Percentiles rank a stretch among this genome's conserved stretches.
phyloP scores from a whole-genome alignment of 768 basidiomycete species.

The Myochromella boudieri region DNA sequence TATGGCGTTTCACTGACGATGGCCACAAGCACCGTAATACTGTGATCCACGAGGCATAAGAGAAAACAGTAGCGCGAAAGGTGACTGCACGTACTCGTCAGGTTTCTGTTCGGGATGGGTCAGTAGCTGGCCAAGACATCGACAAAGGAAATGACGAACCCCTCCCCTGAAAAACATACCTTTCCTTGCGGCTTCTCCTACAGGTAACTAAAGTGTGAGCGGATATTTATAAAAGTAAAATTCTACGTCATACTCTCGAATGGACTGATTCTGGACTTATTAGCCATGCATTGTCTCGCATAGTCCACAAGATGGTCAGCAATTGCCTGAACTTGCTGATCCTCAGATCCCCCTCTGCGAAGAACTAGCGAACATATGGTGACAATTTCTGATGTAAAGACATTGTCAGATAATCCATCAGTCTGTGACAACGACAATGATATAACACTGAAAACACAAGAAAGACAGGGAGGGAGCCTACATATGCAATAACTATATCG shows the following conservation, averaged over 20 bases:
- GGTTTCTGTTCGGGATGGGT: slow-evolving; percentile 53
- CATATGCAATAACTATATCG: slow-evolving; percentile 53
- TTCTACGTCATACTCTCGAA: slow-evolving; percentile 73
- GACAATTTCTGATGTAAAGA: slow-evolving; percentile 70
- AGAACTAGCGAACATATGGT: slow-evolving; percentile 69
- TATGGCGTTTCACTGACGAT: slow-evolving; percentile 65
- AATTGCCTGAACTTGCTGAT: slow-evolving; percentile 63
- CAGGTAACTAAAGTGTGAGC: slow-evolving; percentile 4
- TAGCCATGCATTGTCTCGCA: slow-evolving; percentile 68
- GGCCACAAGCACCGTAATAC: slow-evolving; percentile 71
- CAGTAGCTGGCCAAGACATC: slow-evolving; percentile 8
- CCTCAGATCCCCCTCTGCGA: slow-evolving; percentile 55
- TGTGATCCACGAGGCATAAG: slow-evolving; percentile 26
- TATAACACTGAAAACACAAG: background rate
- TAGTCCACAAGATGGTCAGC: slow-evolving; percentile 74
- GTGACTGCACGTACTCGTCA: slow-evolving; percentile 63
- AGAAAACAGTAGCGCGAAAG: background rate
- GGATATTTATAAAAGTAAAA: background rate
- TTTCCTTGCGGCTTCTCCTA: slow-evolving; percentile 65
- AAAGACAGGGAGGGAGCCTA: slow-evolving; percentile 18
- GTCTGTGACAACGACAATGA: slow-evolving; percentile 32
- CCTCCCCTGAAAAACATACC: slow-evolving; percentile 70
- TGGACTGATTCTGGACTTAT: slow-evolving; percentile 63
- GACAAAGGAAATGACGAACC: slow-evolving; percentile 43
- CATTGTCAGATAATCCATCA: slow-evolving; percentile 56